Base-by-base conservation (phyloP, 768 basidiomycete genomes). In the Pleurotus tuoliensis region DNA sequence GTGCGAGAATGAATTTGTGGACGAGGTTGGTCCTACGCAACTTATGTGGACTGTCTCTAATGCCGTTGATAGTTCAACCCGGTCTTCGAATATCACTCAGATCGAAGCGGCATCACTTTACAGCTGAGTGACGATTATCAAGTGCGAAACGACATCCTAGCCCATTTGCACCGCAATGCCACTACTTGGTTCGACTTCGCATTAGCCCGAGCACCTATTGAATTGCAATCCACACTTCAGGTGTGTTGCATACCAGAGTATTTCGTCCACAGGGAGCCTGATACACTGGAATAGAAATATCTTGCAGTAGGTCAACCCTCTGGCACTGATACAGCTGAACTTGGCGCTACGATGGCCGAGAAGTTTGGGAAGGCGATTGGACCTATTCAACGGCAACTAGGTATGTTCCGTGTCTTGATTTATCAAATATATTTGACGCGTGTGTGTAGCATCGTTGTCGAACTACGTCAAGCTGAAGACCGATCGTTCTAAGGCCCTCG, bases 181-280 rank as follows among this genome's bases (percentile, higher is more conserved):
- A 83, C 80, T 56, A 78, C 69, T 16, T 99, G 96, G 96, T 88
- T 99, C 57, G 85, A 89, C 56, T 73, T 93, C 40, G 94, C 92
- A 1, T 75, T 98, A 34, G 83, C 87, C 9, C 84, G 94, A 16
- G 93, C 95, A 1, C 96, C 96, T 0, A 82, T 94, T 67, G 95
- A 97, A 68, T 73, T 98, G 47, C 94, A 95, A 59, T 91, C 94
- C 0, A 93, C 92, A 0, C 74, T 99, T 54, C 94, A 96, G 81
- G 94, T 90, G 64, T 43, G 76, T 64, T 34, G 43, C 47, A 8
- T 9, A 15, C 55, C 56, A 39, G 44, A 39, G 11, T 59, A 22
- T 52, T 53, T 22, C 25, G n/a, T 27, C 30, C 4, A 12, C 22
- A 52, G 24, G 45, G 8, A 39, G 53, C 24, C 59, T 55, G 56